A percentile compares a stretch with the other conserved stretches of the same genome.
Evolutionary conservation across 1,139 yeast genomes (phyloP).

Genomic region (Scheffersomyces stambukii): DNA sequence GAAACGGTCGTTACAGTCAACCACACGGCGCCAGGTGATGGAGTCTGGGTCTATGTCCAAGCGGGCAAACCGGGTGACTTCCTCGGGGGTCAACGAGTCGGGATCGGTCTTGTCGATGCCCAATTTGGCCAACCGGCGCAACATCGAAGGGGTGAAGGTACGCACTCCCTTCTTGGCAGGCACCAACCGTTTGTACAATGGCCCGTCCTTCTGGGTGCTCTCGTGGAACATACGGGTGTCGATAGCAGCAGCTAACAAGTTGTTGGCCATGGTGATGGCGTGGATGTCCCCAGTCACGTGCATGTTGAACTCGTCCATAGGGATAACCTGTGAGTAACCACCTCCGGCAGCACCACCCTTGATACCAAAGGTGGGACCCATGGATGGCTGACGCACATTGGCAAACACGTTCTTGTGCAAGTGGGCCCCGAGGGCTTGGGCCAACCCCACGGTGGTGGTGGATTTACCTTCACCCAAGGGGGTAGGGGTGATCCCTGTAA

Average conservation of each 20-base stretch:
- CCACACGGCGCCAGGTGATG: constrained; percentile 95
- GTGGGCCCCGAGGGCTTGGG: constrained; percentile 95
- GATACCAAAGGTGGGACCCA: constrained; percentile 99
- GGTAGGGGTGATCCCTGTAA: constrained; percentile 97
- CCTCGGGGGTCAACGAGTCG: constrained; percentile 75
- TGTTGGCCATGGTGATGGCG: constrained; percentile 94
- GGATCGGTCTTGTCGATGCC: constrained; percentile 83
- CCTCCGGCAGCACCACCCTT: constrained; percentile 99
- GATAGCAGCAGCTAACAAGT: constrained; percentile 93
- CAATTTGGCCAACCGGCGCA: constrained; percentile 70
- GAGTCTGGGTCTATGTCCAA: constrained; percentile 91
- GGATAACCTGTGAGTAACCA: constrained; percentile 97
- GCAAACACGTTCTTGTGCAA: constrained; percentile 85
- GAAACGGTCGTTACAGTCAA: constrained; percentile 93
- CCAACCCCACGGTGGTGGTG: constrained; percentile 94
- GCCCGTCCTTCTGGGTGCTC: constrained; percentile 84
- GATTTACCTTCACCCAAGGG: constrained; percentile 98
- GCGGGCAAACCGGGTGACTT: constrained; percentile 70
- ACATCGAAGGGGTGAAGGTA: constrained; percentile 74
- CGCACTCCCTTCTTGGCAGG: constrained; percentile 84
- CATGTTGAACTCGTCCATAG: constrained; percentile 99
- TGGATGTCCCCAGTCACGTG: constrained; percentile 98
- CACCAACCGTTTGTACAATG: constrained; percentile 80
- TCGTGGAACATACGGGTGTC: constrained; percentile 99
- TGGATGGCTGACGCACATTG: constrained; percentile 95